phyloP scores from a whole-genome alignment of 1,284 basidiomycete genomes.

The Cystobasidium pallidum region DNA sequence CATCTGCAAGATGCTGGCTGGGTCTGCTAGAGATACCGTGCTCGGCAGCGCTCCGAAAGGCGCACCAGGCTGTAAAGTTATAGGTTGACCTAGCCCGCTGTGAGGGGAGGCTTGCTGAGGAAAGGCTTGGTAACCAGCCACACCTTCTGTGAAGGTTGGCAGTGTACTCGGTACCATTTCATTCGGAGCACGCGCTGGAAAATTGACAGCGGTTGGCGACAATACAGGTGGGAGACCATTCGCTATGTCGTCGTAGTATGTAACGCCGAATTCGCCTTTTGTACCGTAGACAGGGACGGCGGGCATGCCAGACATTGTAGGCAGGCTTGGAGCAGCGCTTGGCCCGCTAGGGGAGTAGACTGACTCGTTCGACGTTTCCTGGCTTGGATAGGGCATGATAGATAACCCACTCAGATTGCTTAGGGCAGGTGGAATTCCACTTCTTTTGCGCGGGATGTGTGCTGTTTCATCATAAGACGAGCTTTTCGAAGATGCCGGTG shows the following conservation, averaged over 20 bases:
- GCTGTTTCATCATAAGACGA: not conserved
- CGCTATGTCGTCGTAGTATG: no score
- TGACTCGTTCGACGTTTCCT: not conserved
- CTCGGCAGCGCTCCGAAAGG: not conserved
- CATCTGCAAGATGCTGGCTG: not conserved
- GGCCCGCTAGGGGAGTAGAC: not conserved
- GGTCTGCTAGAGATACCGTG: not conserved
- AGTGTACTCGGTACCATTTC: not conserved
- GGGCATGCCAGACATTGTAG: not conserved
- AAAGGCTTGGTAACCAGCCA: not conserved
- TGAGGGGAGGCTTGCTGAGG: not conserved
- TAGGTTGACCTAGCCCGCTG: not conserved
- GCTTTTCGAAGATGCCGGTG: conserved; percentile 10
- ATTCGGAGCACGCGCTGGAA: not conserved
- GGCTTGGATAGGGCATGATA: not conserved
- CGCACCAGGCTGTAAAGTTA: not conserved
- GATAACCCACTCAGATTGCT: conserved; percentile 5
- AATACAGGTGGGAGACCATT: not conserved
- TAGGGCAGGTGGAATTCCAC: not conserved
- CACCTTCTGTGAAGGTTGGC: not conserved
- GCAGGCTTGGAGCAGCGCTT: not conserved
- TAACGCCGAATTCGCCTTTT: not conserved
- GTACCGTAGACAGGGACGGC: not conserved
- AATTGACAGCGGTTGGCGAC: not conserved
- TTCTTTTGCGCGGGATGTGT: not conserved